phyloP scores from a whole-genome alignment of 805 yeast genomes.

The Middelhovenomyces tepae region DNA sequence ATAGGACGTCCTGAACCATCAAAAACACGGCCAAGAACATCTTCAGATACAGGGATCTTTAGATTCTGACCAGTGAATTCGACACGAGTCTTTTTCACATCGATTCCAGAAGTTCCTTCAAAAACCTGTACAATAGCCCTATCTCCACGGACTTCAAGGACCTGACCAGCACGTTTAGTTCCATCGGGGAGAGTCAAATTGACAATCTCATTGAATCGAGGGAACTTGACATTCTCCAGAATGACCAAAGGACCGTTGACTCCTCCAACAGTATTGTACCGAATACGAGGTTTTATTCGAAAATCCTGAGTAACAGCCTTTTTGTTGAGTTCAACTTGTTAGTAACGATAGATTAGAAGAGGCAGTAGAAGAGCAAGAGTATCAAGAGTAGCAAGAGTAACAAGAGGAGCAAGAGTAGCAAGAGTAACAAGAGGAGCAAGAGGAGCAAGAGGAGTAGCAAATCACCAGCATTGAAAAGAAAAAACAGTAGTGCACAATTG shows the following conservation, averaged over 20 bases:
- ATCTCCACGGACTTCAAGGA: constrained; percentile 92
- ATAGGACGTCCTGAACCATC: constrained; percentile 99
- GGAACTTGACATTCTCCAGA: constrained; percentile 75
- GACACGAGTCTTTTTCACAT: constrained; percentile 93
- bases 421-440: neutral
- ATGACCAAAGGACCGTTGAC: constrained; percentile 97
- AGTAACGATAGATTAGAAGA: neutral
- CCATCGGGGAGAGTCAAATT: constrained; percentile 97
- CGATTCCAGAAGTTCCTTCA: constrained; percentile 98
- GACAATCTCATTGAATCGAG: constrained; percentile 93
- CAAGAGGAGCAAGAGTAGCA: neutral
- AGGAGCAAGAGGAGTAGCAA: neutral
- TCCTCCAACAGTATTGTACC: constrained; percentile 95
- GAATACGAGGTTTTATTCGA: constrained; percentile 81
- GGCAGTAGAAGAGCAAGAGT: neutral
- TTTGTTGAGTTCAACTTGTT: constrained; percentile 70
- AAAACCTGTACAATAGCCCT: constrained; percentile 98
- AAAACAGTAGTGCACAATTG: too few relatives aligned
- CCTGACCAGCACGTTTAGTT: constrained; percentile 90
- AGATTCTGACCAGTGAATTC: constrained; percentile 95
- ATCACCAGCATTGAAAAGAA: neutral
- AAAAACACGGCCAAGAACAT: constrained; percentile 93
- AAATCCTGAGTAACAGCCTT: constrained; percentile 89
- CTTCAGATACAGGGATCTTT: constrained; percentile 93
- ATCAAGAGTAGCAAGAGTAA: neutral